Percentiles rank a stretch among this genome's conserved stretches.
Conservation (phyloP, 2,329 filamentous ascomycete genomes). For the Sarocladium kiliense region DNA sequence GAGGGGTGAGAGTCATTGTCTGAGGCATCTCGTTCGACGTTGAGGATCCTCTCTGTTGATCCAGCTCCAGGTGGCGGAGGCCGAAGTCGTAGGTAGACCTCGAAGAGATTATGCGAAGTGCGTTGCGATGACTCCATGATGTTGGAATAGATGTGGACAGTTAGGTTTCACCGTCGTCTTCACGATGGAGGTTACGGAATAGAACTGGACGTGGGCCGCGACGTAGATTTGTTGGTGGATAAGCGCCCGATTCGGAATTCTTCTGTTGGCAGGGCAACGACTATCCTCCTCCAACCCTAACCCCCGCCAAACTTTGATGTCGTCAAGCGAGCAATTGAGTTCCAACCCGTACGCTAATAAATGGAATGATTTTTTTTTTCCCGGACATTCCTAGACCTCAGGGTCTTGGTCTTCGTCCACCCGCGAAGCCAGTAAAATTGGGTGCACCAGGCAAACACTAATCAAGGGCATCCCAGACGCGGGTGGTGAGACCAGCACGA, state of each 20-base stretch:
- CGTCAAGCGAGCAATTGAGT: neutral
- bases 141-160: neutral
- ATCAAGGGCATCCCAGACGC: neutral
- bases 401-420: too few species aligned
- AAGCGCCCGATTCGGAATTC: neutral
- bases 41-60: slow-evolving; percentile 64
- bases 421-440: too few species aligned
- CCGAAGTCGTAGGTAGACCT: slow-evolving; percentile 83
- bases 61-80: slow-evolving; percentile 49
- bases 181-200: neutral
- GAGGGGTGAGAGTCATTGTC: slow-evolving; percentile 38
- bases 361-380: neutral
- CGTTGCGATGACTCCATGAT: slow-evolving; percentile 3
- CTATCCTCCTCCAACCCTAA: neutral
- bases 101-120: slow-evolving; percentile 60
- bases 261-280: neutral
- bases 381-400: neutral
- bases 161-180: neutral
- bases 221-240: neutral
- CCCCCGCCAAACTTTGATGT: neutral
- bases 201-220: neutral
- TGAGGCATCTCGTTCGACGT: slow-evolving; percentile 57
- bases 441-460: too few species aligned
- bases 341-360: neutral
- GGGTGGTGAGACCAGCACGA: neutral